Percentiles rank a stretch among this genome's conserved stretches.
phyloP scores from a whole-genome alignment of 139 green algal species.

The Chlamydomonas asymmetrica region DNA sequence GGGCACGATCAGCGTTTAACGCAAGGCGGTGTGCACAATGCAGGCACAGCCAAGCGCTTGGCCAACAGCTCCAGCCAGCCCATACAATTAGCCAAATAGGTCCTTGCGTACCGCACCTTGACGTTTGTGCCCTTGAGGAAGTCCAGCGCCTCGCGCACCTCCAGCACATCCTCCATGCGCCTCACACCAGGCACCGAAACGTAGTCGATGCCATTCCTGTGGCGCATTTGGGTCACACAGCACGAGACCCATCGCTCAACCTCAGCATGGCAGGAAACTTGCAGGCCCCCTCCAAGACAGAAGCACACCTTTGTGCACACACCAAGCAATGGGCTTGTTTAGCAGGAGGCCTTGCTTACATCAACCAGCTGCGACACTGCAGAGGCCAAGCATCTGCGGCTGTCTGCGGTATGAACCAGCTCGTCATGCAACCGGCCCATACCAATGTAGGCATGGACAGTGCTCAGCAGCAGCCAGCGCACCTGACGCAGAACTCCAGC shows the following conservation, averaged over 20 bases:
- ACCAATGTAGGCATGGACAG: background rate
- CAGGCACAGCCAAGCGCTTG: no score
- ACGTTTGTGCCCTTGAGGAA: conserved; percentile 37
- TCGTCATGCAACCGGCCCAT: background rate
- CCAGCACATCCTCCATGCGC: conserved; percentile 30
- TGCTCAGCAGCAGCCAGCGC: conserved; percentile 10
- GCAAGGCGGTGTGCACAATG: no score
- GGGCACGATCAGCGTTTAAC: no score
- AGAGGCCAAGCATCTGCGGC: background rate
- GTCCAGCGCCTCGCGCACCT: conserved; percentile 55
- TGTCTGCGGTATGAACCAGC: no score
- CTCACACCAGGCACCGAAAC: conserved; percentile 51
- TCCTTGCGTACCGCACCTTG: conserved; percentile 54
- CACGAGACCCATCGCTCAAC: no score
- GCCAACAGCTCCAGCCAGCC: no score
- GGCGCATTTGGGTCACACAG: background rate
- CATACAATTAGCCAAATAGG: no score
- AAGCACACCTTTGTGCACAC: no score
- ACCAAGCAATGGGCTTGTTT: background rate
- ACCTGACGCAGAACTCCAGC: conserved; percentile 34
- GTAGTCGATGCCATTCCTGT: conserved; percentile 46
- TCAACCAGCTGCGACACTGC: background rate
- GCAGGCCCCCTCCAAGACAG: no score
- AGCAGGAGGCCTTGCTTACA: no score
- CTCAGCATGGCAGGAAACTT: no score